Evolutionary conservation across 805 yeast genomes (phyloP).

Genomic region (Hanseniaspora jakobsenii): DNA sequence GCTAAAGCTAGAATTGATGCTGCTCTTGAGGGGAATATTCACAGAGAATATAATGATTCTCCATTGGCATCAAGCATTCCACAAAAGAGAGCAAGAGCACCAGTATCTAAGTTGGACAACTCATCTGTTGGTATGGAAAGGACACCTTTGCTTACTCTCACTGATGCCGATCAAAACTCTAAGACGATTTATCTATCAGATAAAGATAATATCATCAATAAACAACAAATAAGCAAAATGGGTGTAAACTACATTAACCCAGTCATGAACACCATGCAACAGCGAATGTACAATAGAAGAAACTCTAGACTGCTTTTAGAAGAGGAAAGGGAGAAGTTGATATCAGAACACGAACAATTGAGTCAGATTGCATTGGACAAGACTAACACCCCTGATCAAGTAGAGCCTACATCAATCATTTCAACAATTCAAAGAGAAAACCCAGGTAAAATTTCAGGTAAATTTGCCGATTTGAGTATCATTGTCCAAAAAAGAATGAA

Average conservation of each 20-base stretch:
- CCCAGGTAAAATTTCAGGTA: constrained; percentile 7
- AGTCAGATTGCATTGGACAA: background rate
- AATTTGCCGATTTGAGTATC: constrained; percentile 14
- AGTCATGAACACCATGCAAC: constrained; percentile 8
- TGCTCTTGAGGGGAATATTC: background rate
- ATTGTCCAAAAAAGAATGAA: constrained; percentile 9
- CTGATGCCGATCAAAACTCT: background rate
- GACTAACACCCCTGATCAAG: background rate
- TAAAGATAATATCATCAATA: background rate
- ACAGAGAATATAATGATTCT: background rate
- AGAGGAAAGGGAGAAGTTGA: constrained; percentile 2
- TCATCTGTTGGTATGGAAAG: background rate
- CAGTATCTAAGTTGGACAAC: background rate
- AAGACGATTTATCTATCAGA: constrained; percentile 7
- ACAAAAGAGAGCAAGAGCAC: constrained; percentile 12
- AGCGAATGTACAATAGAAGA: constrained; percentile 11
- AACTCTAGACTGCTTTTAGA: constrained; percentile 7
- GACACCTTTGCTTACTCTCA: background rate
- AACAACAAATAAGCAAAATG: background rate
- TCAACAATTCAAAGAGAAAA: background rate
- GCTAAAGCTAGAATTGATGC: background rate
- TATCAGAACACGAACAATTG: background rate
- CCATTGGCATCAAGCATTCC: too few species aligned
- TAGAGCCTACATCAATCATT: background rate
- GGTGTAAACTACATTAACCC: constrained; percentile 8